Evolutionary conservation across 129 eudicot species (phyloP), one percentile per base, ranked within the genome.

Genomic region (Artemisia annua): DNA sequence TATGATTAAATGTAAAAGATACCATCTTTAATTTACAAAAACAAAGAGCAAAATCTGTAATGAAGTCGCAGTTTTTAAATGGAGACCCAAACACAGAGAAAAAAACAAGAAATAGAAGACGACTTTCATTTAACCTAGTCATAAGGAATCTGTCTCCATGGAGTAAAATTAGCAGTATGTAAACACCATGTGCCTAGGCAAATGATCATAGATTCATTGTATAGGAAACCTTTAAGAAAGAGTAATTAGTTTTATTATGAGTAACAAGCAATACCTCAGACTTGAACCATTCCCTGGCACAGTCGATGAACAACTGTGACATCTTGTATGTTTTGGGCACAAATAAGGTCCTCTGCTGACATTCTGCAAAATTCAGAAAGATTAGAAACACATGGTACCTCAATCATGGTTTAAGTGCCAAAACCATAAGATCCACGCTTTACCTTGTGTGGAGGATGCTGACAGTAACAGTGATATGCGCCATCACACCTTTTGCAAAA

Each of bases 371-470:
- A 49, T 35, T 35, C 14, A 43, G 48, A 80, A 64, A 7, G 19
- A 1, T 62, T 48, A 73, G 51, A 53, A 48, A 66, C 51, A 67
- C n/a, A 28, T 8, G 15, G 32, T 71, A 17, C 12, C 52, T n/a
- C 68, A 24, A 35, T 73, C 61, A 49, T 4, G 20, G 24, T 8
- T 67, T 51, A 28, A 53, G 54, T 35, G 74, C 51, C 43, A 24
- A 11, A 54, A 11, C 20, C 53, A n/a, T 54, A 52, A 58, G 64
- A 70, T n/a, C 19, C 35, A 67, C 10, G 48, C 30, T 60, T 48
- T 66, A 94, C 98, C 96, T 94, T 94, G 75, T 94, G 98, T 48
- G 98, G 98, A 65, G 98, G 98, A 53, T 94, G 98, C 89, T 87
- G 96, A 77, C 98, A 94, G 77, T 94, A 94, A 78, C 98, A 94